Evolutionary conservation across 345 rosid genomes (phyloP), one percentile per base, ranked within the genome.

Genomic region (Kernera saxatilis): DNA sequence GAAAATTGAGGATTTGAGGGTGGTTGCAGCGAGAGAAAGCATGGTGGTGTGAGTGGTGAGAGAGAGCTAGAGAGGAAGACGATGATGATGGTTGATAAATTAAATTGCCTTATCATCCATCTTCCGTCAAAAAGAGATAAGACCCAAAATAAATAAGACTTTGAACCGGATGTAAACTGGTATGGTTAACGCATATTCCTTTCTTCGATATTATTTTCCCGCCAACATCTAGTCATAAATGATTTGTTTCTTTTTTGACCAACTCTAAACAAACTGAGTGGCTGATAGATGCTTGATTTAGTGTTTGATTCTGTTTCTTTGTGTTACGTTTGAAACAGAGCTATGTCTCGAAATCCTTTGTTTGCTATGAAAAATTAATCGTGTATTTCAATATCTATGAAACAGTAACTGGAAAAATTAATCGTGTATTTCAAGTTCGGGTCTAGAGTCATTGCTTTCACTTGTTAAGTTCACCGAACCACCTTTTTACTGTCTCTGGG

Each of bases 31-130:
- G 30, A 77, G 69, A 41, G 80, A 77, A 43, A 77, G 40, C 80
- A 77, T 75, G 53, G 78, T 64, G 40, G 21, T 17, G 79, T 74
- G 75, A 83, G 79, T 69, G 73, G 80, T 44, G 73, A 58, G 71
- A 64, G 45, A 56, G 75, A 25, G 29, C 9, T 13, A 3, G n/a
- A 39, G 48, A 35, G 65, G 63, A 44, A 73, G 78, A 79, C 25
- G 71, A 64, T 18, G 63, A 41, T 10, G 70, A 6, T 29, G 13
- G 32, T 23, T 23, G 5, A 15, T 26, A n/a, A 17, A 2, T 21
- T n/a, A n/a, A n/a, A n/a, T 19, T 64, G 45, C 58, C 52, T 57
- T 48, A 18, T 72, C 56, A 32, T 50, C 70, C 8, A 9, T 35
- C 32, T 18, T 27, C 12, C 12, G 44, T 10, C 6, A 0, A 26